Evolutionary conservation across 2,329 filamentous ascomycete species (phyloP).

Genomic region (Hymenotorrendiella dingleyae): DNA sequence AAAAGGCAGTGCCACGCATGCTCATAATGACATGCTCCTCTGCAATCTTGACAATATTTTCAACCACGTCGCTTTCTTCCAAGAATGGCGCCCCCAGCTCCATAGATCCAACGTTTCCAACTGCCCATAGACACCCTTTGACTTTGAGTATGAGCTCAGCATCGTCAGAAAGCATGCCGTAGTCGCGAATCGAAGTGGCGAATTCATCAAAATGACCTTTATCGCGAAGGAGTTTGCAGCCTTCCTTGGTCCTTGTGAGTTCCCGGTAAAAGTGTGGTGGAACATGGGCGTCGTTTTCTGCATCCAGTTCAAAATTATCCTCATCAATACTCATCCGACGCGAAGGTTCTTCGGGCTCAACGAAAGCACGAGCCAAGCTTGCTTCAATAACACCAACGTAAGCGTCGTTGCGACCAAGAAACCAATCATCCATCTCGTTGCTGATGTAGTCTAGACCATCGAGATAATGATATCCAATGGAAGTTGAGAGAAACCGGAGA

Average conservation of each 20-base stretch:
- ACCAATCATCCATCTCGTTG: slow-evolving; percentile 99
- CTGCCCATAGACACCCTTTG: slow-evolving; percentile 95
- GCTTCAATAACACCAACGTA: slow-evolving; percentile 94
- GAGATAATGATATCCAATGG: slow-evolving; percentile 94
- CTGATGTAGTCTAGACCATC: slow-evolving; percentile 98
- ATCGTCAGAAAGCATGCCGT: slow-evolving; percentile 80
- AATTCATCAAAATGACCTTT: slow-evolving; percentile 98
- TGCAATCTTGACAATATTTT: slow-evolving; percentile 81
- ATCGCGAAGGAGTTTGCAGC: slow-evolving; percentile 80
- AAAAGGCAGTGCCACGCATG: slow-evolving; percentile 91
- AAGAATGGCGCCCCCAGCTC: slow-evolving; percentile 92
- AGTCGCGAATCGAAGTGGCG: slow-evolving; percentile 78
- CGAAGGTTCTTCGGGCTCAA: slow-evolving; percentile 38
- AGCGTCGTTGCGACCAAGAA: slow-evolving; percentile 90
- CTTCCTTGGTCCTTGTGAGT: slow-evolving; percentile 85
- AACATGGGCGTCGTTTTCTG: slow-evolving; percentile 45
- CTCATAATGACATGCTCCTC: slow-evolving; percentile 86
- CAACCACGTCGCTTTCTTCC: slow-evolving; percentile 82
- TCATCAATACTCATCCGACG: slow-evolving; percentile 35
- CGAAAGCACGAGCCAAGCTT: slow-evolving; percentile 81
- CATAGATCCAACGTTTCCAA: slow-evolving; percentile 98
- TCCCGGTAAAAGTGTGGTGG: slow-evolving; percentile 99
- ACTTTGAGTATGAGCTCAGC: slow-evolving; percentile 83
- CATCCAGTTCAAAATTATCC: slow-evolving; percentile 36
- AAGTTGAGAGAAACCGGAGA: slow-evolving; percentile 88